Conservation (phyloP, 2,329 filamentous ascomycete species). For the Paramyrothecium roridum region DNA sequence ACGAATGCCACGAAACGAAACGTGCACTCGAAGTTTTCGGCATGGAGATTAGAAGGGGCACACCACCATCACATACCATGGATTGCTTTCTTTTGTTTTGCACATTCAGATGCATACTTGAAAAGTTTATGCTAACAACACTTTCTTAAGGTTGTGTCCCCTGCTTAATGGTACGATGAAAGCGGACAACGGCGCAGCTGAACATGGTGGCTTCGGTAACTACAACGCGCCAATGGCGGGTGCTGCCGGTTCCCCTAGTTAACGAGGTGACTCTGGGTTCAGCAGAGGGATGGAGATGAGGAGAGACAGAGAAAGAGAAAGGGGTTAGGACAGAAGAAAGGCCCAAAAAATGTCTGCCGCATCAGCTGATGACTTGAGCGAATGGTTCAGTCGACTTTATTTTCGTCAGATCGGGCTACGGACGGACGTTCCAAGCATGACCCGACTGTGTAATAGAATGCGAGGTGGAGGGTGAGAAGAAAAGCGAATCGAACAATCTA, state of each 20-base stretch:
- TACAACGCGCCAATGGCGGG: conserved; percentile 37
- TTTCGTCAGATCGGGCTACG: too few species aligned
- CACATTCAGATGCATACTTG: conserved; percentile 19
- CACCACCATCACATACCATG: not conserved
- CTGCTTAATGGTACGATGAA: conserved; percentile 82
- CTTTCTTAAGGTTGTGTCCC: conserved; percentile 65
- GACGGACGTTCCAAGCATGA: too few species aligned
- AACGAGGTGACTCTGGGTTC: not conserved
- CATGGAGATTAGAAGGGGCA: not conserved
- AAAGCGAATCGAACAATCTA: not conserved
- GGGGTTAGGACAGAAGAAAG: too few species aligned
- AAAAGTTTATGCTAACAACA: conserved; percentile 11
- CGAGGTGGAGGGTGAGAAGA: not conserved
- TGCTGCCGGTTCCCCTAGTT: conserved; percentile 26
- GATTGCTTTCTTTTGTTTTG: conserved; percentile 17
- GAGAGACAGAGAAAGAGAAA: too few species aligned
- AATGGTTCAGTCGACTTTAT: too few species aligned
- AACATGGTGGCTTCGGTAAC: conserved; percentile 58
- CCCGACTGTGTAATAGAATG: not conserved
- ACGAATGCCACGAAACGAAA: conserved; percentile 4
- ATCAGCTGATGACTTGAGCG: too few species aligned
- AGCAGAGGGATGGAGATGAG: too few species aligned
- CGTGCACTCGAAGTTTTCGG: not conserved
- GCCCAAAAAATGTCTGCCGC: too few species aligned
- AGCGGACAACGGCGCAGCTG: conserved; percentile 49